Percentiles rank a stretch among this genome's conserved stretches.
Evolutionary conservation across 73 alveolate species (phyloP).

Genomic region (Stentor coeruleus): DNA sequence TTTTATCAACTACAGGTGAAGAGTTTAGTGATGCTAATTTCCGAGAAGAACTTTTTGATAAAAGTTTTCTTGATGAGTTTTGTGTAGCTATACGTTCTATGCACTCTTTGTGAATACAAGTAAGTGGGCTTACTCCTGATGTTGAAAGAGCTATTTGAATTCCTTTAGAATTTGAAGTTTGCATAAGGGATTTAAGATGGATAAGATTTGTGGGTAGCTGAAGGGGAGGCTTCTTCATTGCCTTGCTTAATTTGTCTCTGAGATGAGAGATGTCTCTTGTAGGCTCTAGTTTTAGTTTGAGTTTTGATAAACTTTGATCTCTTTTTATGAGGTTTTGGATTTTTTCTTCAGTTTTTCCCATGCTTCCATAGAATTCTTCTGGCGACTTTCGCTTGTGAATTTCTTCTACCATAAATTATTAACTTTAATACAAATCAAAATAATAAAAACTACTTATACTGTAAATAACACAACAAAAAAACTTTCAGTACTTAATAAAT

Average conservation of each 20-base stretch:
- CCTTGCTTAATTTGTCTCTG: not conserved
- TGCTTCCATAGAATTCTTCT: not conserved
- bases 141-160: not conserved
- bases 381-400: not conserved
- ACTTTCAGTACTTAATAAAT: no score
- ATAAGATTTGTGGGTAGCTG: not conserved
- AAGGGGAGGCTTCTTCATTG: constrained; percentile 2
- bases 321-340: not conserved
- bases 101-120: not conserved
- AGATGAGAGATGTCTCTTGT: constrained; percentile 19
- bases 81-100: not conserved
- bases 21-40: not conserved
- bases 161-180: constrained; percentile 1
- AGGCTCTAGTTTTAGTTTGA: not conserved
- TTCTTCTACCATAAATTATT: not conserved
- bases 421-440: no score
- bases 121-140: not conserved
- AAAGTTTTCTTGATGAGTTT: not conserved
- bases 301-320: not conserved
- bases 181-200: not conserved
- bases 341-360: not conserved
- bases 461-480: no score
- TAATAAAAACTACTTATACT: no score
- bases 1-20: not conserved
- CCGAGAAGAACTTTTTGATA: not conserved